Percentiles rank a stretch among this genome's conserved stretches.
These are phyloP conservation scores for Apiotrichum mycotoxinovorans DNA, from an alignment of 1,284 basidiomycete genomes.

Conservation along the genomic window DNA sequence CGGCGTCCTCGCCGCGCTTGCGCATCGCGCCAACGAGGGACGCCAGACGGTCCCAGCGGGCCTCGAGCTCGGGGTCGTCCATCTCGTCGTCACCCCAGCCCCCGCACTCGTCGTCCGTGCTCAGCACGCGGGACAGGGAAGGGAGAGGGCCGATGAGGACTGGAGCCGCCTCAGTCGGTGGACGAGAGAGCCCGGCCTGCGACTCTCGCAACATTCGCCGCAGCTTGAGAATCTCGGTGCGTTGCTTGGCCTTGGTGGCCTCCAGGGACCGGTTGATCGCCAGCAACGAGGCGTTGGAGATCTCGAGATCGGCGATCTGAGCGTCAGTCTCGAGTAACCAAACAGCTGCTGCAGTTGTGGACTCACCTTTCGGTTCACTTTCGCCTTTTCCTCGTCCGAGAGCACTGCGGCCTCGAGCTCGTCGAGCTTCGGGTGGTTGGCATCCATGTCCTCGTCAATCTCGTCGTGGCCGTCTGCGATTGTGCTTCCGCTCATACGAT, in stretches of 20 bases:
- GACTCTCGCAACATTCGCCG: conserved; percentile 37
- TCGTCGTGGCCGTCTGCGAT: conserved; percentile 10
- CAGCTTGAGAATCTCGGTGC: conserved; percentile 40
- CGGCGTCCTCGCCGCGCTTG: conserved; percentile 29
- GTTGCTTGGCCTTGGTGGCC: conserved; percentile 44
- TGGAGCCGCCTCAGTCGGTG: background rate
- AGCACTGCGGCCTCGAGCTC: background rate
- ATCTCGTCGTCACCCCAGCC: conserved; percentile 22
- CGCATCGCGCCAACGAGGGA: conserved; percentile 34
- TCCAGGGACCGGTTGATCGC: conserved; percentile 47
- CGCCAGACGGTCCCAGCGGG: conserved; percentile 39
- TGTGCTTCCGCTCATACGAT: conserved; percentile 13
- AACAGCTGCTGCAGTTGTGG: background rate
- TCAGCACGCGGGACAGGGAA: conserved; percentile 4
- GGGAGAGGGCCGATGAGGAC: conserved; percentile 1
- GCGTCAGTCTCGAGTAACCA: no score
- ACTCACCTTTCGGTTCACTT: conserved; percentile 42
- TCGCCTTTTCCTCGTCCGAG: conserved; percentile 27
- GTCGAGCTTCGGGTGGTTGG: conserved; percentile 10
- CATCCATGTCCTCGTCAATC: background rate
- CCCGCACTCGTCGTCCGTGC: conserved; percentile 12
- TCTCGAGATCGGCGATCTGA: conserved; percentile 48
- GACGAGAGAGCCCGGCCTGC: background rate
- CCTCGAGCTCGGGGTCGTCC: conserved; percentile 38
- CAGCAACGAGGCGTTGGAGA: conserved; percentile 45